These are phyloP conservation scores for Paramecium caudatum DNA, from an alignment of 73 alveolate species.

Conservation along the genomic window DNA sequence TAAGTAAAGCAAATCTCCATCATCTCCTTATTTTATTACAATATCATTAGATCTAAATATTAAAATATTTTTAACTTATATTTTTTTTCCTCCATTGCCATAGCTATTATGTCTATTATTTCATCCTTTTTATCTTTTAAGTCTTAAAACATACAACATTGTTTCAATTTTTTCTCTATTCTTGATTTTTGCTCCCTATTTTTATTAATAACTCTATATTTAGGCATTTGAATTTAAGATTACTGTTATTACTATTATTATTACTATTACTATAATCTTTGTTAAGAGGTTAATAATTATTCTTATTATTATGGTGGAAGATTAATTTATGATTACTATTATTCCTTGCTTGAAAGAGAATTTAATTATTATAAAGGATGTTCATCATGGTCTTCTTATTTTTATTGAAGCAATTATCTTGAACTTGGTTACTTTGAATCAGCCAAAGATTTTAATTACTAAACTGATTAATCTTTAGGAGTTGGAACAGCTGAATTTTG, in stretches of 20 bases:
- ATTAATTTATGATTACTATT: neutral
- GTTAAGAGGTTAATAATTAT: neutral
- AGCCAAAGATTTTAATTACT: neutral
- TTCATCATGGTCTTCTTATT: too few species aligned
- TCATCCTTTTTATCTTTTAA: constrained; percentile 76
- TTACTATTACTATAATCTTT: neutral
- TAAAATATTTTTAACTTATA: neutral
- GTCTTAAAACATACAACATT: constrained; percentile 76
- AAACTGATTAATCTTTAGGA: neutral
- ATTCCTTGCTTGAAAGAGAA: too few species aligned
- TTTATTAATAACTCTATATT: constrained; percentile 66
- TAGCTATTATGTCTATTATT: constrained; percentile 78
- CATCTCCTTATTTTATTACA: constrained; percentile 92
- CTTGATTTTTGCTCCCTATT: constrained; percentile 74
- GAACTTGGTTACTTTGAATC: neutral
- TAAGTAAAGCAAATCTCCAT: constrained; percentile 91
- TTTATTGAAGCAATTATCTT: neutral
- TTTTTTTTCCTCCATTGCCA: constrained; percentile 81
- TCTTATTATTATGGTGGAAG: neutral
- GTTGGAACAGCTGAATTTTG: neutral
- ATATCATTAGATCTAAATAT: constrained; percentile 48
- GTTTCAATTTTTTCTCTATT: constrained; percentile 59
- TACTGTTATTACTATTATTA: neutral
- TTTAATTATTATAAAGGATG: too few species aligned
- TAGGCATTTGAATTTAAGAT: neutral